Base-by-base conservation (phyloP, 805 yeast genomes). In the Lipomyces yamanashiensis region DNA sequence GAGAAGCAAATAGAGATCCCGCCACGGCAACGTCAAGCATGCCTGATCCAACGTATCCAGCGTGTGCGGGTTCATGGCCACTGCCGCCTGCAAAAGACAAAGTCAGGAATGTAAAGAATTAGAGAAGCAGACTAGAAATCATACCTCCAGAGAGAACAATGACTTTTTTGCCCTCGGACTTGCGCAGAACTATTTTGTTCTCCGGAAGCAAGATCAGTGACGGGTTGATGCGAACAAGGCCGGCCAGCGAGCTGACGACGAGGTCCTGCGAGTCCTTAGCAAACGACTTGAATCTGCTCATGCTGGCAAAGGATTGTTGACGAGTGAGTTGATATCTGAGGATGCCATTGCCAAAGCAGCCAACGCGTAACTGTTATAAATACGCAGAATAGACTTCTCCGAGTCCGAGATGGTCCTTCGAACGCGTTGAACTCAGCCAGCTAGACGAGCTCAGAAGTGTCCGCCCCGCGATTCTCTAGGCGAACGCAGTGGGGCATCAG, bases 51-150 rank as follows among this genome's bases (percentile, higher is more conserved):
- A 92, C 92, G 74, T 86, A 92, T 0, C 97, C 98, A 7, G 90
- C 91, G 73, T 92, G 97, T 4, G 92, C 81, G 21, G 98, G 98
- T 76, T 92, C 98, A 73, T 92, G 98, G 51, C 98, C 98, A 12
- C 92, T 85, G 23, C 98, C 98, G 61, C 98, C 98, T 47, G n/a
- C 21, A 7, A 10, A 45, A 5, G 6, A 88, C 85, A 9, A 21
- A 40, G 44, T 43, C 21, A 43, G 1, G 97, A 91, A 43, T 97
- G 98, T 0, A 97, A 96, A 60, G 92, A 80, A 34, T 96, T 98
- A 77, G 98, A 82, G 78, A 97, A 84, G n/a, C 98, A 98, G 55
- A 92, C 98, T 80, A 89, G n/a, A 83, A 61, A 98, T 28, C 37
- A 19, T 0, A 87, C 98, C 98, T 63, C 97, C 97, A 40, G 96